These are phyloP conservation scores for Prosopis cineraria DNA, from an alignment of 306 rosid genomes.

Conservation along the genomic window DNA sequence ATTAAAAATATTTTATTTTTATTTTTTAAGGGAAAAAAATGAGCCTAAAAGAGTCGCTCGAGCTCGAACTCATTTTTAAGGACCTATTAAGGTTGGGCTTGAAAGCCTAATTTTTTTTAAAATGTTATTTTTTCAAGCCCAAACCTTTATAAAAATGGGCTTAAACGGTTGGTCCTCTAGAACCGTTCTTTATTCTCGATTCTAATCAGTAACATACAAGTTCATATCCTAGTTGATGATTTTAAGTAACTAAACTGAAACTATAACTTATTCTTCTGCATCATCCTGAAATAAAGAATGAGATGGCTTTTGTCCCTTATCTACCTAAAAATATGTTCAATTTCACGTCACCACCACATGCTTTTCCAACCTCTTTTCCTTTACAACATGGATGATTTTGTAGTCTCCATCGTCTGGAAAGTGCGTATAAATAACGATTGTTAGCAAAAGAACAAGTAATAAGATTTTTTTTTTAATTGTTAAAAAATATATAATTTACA, in stretches of 20 bases:
- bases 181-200: too few species aligned
- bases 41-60: too few species aligned
- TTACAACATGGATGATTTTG: constrained; percentile 27
- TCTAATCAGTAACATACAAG: constrained; percentile 38
- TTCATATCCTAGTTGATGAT: constrained; percentile 34
- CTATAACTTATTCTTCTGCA: constrained; percentile 38
- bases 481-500: neutral
- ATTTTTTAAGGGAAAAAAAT: too few species aligned
- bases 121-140: too few species aligned
- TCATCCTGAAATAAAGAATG: constrained; percentile 47
- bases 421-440: neutral
- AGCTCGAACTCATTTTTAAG: too few species aligned
- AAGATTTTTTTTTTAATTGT: too few species aligned
- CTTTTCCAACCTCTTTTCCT: constrained; percentile 28
- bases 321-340: constrained; percentile 36
- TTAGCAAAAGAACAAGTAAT: neutral
- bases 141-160: too few species aligned
- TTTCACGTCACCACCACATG: constrained; percentile 45
- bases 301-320: constrained; percentile 46
- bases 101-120: too few species aligned
- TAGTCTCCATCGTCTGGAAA: constrained; percentile 37
- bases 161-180: too few species aligned
- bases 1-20: too few species aligned
- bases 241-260: constrained; percentile 37
- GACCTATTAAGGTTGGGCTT: too few species aligned